Conservation (phyloP, 331 rosid species). For the Rosa hybrid region DNA sequence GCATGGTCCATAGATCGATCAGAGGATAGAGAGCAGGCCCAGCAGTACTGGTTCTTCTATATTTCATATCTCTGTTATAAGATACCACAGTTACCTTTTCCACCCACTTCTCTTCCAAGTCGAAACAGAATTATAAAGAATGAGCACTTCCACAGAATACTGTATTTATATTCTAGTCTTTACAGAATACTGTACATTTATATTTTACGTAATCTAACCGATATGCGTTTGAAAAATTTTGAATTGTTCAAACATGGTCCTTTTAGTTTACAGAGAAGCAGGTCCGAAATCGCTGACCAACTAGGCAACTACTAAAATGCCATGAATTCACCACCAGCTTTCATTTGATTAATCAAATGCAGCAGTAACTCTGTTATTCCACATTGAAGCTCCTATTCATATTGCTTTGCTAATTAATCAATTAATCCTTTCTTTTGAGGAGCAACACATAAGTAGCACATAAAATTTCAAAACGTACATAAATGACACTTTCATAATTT, state of each 20-base stretch:
- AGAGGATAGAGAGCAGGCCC: not conserved
- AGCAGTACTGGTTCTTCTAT: not conserved
- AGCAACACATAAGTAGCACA: not conserved
- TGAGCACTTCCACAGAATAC: not conserved
- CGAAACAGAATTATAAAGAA: conserved; percentile 7
- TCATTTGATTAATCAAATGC: not conserved
- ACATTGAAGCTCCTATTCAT: not conserved
- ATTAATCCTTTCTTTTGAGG: not conserved
- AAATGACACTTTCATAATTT: too few relatives aligned
- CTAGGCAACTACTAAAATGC: not conserved
- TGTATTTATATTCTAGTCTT: not conserved
- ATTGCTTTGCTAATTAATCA: not conserved
- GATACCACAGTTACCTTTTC: conserved; percentile 11
- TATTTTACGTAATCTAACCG: not conserved
- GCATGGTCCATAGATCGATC: conserved; percentile 6
- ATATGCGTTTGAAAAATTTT: conserved; percentile 14
- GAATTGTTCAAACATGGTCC: conserved; percentile 10
- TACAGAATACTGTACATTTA: not conserved
- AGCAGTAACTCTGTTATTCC: not conserved
- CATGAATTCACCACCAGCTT: conserved; percentile 14
- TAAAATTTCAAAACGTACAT: not conserved
- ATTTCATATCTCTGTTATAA: not conserved
- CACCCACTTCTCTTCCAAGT: conserved; percentile 17
- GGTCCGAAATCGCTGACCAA: conserved; percentile 10
- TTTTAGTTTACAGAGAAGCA: not conserved